Conservation (phyloP, 2,329 filamentous ascomycete genomes). For the Leptographium wingfieldii region DNA sequence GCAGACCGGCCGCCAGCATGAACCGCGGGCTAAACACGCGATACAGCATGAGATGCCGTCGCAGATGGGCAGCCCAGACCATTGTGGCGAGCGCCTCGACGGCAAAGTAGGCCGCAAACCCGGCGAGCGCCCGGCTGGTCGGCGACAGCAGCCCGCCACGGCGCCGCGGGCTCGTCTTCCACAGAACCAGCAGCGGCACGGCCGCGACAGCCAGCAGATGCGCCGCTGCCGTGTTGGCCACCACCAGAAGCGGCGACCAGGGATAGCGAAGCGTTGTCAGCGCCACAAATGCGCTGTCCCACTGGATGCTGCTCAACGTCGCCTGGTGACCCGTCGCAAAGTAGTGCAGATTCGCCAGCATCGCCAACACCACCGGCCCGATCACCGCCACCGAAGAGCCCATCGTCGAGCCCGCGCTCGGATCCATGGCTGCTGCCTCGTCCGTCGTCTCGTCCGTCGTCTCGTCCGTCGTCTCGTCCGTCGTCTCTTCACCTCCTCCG, state of each 20-base stretch:
- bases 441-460: neutral
- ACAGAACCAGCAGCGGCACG: conserved; percentile 71
- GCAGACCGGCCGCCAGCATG: conserved; percentile 62
- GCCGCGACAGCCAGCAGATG: conserved; percentile 73
- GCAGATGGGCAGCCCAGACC: conserved; percentile 75
- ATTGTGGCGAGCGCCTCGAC: conserved; percentile 77
- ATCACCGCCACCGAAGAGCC: conserved; percentile 41
- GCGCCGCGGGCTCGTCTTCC: conserved; percentile 76
- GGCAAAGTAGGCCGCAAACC: conserved; percentile 71
- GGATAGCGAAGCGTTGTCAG: conserved; percentile 75
- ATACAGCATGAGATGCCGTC: conserved; percentile 92
- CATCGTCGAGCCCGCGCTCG: neutral
- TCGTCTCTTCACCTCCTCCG: conserved; percentile 31
- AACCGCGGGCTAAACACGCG: conserved; percentile 86
- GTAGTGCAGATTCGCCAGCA: conserved; percentile 89
- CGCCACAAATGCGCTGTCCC: conserved; percentile 90
- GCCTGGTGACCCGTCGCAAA: conserved; percentile 98
- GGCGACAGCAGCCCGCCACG: conserved; percentile 56
- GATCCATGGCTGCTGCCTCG: neutral
- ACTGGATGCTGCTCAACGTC: conserved; percentile 76
- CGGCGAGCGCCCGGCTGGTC: conserved; percentile 56
- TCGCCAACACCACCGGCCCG: conserved; percentile 68
- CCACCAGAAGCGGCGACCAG: conserved; percentile 71
- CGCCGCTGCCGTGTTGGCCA: conserved; percentile 77
- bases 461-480: conserved; percentile 12